Base-by-base conservation (phyloP, 768 basidiomycete species). In the Collybia sp. region DNA sequence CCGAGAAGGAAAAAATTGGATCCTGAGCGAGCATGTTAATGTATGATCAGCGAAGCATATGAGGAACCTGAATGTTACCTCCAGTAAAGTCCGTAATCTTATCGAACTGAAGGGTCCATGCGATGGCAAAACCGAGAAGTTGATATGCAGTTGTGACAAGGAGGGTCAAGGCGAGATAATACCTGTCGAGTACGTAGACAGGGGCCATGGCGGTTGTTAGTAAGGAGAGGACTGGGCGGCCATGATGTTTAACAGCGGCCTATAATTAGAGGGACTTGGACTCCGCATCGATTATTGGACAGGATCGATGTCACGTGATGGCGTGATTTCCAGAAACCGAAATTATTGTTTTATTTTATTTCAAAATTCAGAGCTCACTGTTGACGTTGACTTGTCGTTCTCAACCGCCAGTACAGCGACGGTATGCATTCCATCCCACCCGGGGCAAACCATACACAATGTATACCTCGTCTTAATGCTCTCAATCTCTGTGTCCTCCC, bases 71-170 rank as follows among this genome's bases (percentile, higher is more conserved):
- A n/a, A n/a, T n/a, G n/a, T 16, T 31, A 73, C 76, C 74, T 51
- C 80, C 79, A 2, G 79, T 82, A 47, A 84, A 79, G 61, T 85
- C 84, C 11, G 83, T 85, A 38, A 85, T 80, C 59, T 87, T 85
- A 63, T 87, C 83, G 53, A 85, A 83, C 66, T 83, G 76, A 33
- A 82, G 66, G 0, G 77, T 77, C 77, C 80, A 85, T 6, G 84
- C 82, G 45, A 85, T 78, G 3, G 73, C 69, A 53, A 85, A 85
- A 6, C 83, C 84, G 1, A 65, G 47, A 3, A 80, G 65, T 56
- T 85, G 85, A 57, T 78, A 87, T 55, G 53, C 75, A n/a, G 72
- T 54, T 0, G 78, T 82, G 30, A 80, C 66, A 2, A 82, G 64
- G 6, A 76, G 57, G 5, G 80, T 78, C 15, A 80, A 53, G 6